A percentile compares a stretch with the other conserved stretches of the same genome.
Evolutionary conservation across 768 basidiomycete genomes (phyloP).

Genomic region (Boletales sp.): DNA sequence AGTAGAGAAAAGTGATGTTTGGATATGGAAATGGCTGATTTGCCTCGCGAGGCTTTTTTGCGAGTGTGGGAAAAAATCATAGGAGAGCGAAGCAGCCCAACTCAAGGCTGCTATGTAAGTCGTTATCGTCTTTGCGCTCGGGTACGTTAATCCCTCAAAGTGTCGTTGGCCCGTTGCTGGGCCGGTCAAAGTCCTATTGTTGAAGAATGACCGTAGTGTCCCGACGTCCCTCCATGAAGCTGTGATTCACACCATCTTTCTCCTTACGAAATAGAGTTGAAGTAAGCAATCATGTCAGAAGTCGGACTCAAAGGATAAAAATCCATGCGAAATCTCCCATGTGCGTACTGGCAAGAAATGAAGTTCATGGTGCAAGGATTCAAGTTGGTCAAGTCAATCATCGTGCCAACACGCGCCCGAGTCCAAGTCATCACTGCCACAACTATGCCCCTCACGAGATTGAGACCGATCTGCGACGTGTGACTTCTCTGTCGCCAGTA

Average conservation of each 20-base stretch:
- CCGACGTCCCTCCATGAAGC: too few relatives aligned
- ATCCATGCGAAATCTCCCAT: not conserved
- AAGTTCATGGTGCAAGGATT: conserved; percentile 36
- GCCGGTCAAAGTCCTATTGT: too few relatives aligned
- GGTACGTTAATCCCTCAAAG: too few relatives aligned
- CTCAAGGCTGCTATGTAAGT: too few relatives aligned
- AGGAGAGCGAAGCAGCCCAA: too few relatives aligned
- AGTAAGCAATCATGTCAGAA: too few relatives aligned
- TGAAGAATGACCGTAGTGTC: too few relatives aligned
- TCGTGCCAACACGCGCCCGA: conserved; percentile 12
- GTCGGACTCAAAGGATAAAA: too few relatives aligned
- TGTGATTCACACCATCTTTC: too few relatives aligned
- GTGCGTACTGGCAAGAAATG: conserved; percentile 32
- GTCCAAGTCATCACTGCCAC: conserved; percentile 28
- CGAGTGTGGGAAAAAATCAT: not conserved
- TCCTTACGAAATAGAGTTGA: too few relatives aligned
- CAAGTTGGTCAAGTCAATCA: conserved; percentile 30
- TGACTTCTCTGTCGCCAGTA: conserved; percentile 31
- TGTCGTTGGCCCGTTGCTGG: too few relatives aligned
- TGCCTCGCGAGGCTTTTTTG: not conserved
- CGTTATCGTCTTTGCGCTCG: too few relatives aligned
- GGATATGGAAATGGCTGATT: not conserved
- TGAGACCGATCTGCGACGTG: conserved; percentile 27
- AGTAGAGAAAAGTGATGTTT: not conserved
- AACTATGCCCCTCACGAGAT: conserved; percentile 19